Evolutionary conservation across 2,329 filamentous ascomycete genomes (phyloP).

Genomic region (Colletotrichum brevisporum): DNA sequence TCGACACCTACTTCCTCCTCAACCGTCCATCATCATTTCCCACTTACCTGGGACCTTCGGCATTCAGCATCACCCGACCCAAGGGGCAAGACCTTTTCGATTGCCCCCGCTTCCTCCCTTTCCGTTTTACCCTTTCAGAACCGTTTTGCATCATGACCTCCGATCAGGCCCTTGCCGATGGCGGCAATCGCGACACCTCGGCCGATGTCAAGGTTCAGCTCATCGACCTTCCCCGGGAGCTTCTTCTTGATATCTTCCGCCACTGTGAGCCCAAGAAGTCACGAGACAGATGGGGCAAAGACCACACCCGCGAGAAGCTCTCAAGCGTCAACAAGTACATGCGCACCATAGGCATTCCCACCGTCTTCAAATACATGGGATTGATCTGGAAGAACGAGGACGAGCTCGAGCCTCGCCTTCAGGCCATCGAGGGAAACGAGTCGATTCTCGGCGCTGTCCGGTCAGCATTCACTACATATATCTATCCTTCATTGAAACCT

Average conservation of each 20-base stretch:
- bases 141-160: too few species aligned
- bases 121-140: too few species aligned
- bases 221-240: conserved; percentile 14
- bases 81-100: too few species aligned
- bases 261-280: not conserved
- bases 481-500: not conserved
- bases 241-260: conserved; percentile 9
- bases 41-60: too few species aligned
- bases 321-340: not conserved
- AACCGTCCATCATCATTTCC: too few species aligned
- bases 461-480: not conserved
- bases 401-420: rapidly evolving
- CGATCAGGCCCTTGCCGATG: too few species aligned
- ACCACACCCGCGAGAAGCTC: too few species aligned
- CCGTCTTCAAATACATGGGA: not conserved
- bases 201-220: not conserved
- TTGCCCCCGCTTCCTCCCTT: too few species aligned
- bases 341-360: not conserved
- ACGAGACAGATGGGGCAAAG: too few species aligned
- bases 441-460: not conserved
- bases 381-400: not conserved
- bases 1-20: too few species aligned
- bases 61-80: too few species aligned
- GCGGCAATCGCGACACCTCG: too few species aligned
- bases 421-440: not conserved